These are phyloP conservation scores for Quercus lobata DNA, from an alignment of 331 rosid genomes.

Conservation along the genomic window DNA sequence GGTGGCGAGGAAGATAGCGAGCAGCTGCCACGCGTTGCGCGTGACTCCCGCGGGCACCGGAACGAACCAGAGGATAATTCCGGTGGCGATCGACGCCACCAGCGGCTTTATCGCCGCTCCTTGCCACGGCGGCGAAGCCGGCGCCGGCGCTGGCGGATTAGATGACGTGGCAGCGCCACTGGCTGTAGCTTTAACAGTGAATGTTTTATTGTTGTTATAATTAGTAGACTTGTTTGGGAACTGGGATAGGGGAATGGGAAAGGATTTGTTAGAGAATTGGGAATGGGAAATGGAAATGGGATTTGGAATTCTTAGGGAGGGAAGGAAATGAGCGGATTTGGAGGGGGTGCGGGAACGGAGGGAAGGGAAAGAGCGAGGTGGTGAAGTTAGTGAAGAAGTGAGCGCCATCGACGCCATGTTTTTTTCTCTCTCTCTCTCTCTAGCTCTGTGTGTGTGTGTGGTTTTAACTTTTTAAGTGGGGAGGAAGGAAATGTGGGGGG, in stretches of 20 bases:
- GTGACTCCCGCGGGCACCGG: slow-evolving; percentile 84
- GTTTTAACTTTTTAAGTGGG: not conserved
- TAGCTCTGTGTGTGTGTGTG: too few relatives aligned
- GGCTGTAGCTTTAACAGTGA: slow-evolving; percentile 22
- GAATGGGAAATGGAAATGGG: not conserved
- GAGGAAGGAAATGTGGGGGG: not conserved
- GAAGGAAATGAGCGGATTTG: not conserved
- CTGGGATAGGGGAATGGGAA: not conserved
- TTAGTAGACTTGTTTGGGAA: too few relatives aligned
- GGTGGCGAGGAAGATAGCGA: slow-evolving; percentile 86
- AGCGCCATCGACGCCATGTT: slow-evolving; percentile 49
- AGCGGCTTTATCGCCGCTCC: slow-evolving; percentile 84
- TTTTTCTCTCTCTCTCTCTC: too few relatives aligned
- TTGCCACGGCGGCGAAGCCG: slow-evolving; percentile 57
- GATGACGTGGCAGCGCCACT: slow-evolving; percentile 13
- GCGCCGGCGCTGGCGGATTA: slow-evolving; percentile 10
- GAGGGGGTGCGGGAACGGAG: slow-evolving; percentile 31
- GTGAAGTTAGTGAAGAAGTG: not conserved
- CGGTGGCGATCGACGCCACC: slow-evolving; percentile 70
- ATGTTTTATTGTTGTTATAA: too few relatives aligned
- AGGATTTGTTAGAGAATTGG: not conserved
- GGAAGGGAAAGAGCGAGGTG: slow-evolving; percentile 22
- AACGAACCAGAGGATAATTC: slow-evolving; percentile 68
- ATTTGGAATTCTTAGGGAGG: not conserved
- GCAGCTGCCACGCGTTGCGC: slow-evolving; percentile 78